Evolutionary conservation across 2,329 filamentous ascomycete genomes (phyloP).

Genomic region (Penicillium sp.): DNA sequence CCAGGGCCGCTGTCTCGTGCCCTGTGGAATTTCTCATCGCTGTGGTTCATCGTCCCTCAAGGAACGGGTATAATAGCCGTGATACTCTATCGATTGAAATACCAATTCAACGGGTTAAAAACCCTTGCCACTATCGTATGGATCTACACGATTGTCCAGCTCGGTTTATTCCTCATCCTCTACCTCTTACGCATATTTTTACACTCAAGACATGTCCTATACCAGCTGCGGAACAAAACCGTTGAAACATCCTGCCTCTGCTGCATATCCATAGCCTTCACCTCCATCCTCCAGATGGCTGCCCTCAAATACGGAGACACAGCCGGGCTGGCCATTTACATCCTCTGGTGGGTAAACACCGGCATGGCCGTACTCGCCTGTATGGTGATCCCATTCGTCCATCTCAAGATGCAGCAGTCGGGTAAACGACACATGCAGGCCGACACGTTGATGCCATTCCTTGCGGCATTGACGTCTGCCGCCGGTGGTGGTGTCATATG

Average conservation of each 20-base stretch:
- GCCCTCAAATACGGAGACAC: constrained; percentile 38
- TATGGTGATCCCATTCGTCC: constrained; percentile 36
- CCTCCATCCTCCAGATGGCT: constrained; percentile 48
- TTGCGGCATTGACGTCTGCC: constrained; percentile 41
- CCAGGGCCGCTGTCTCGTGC: constrained; percentile 16
- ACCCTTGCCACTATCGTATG: constrained; percentile 41
- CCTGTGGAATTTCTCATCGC: constrained; percentile 36
- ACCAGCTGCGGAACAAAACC: constrained; percentile 31
- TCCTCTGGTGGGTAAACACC: constrained; percentile 45
- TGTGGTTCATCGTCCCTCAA: constrained; percentile 42
- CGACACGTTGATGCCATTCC: constrained; percentile 39
- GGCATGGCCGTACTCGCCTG: constrained; percentile 33
- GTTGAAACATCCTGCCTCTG: constrained; percentile 40
- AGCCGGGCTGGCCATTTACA: constrained; percentile 30
- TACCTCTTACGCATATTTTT: constrained; percentile 35
- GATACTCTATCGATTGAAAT: constrained; percentile 39
- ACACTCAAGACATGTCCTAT: constrained; percentile 32
- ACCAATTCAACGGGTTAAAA: constrained; percentile 41
- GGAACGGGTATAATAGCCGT: constrained; percentile 39
- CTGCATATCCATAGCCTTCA: constrained; percentile 40
- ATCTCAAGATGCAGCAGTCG: constrained; percentile 37
- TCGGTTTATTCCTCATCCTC: constrained; percentile 27
- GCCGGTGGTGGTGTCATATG: constrained; percentile 41
- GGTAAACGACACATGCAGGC: constrained; percentile 37
- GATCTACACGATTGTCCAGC: constrained; percentile 38